Percentiles rank a stretch among this genome's conserved stretches.
Conservation (phyloP, 768 basidiomycete species). For the Coprinopsis marcescibilis region DNA sequence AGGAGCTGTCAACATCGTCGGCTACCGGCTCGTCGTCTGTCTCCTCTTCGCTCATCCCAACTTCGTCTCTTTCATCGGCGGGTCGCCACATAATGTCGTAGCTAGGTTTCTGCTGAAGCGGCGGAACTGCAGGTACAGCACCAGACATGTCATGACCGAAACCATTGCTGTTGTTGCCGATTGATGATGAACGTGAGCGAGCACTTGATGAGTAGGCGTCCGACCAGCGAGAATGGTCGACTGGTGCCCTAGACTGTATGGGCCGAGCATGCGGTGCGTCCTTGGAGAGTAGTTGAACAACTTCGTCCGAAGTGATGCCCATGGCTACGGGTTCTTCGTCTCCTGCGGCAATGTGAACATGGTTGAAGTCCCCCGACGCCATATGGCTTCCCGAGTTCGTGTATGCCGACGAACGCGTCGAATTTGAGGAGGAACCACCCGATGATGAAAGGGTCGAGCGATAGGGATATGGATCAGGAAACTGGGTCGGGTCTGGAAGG, state of each 20-base stretch:
- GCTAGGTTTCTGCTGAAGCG: slow-evolving; percentile 59
- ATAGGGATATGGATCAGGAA: slow-evolving; percentile 69
- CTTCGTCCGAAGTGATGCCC: slow-evolving; percentile 62
- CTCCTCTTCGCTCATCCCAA: slow-evolving; percentile 49
- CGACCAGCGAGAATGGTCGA: slow-evolving; percentile 72
- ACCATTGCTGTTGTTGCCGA: slow-evolving; percentile 37
- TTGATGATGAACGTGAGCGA: slow-evolving; percentile 68
- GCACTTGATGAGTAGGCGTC: slow-evolving; percentile 57
- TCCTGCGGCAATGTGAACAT: slow-evolving; percentile 60
- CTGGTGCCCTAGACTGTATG: slow-evolving; percentile 42
- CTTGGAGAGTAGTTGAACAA: slow-evolving; percentile 54
- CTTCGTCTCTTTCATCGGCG: slow-evolving; percentile 68
- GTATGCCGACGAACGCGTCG: slow-evolving; percentile 71
- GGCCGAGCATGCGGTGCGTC: slow-evolving; percentile 44
- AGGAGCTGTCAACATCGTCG: slow-evolving; percentile 21
- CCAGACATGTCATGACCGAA: slow-evolving; percentile 36
- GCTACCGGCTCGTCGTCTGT: slow-evolving; percentile 41
- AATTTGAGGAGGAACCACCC: slow-evolving; percentile 67
- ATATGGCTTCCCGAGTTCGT: slow-evolving; percentile 64
- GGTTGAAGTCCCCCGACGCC: slow-evolving; percentile 54
- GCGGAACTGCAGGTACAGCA: slow-evolving; percentile 24
- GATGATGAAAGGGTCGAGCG: slow-evolving; percentile 61
- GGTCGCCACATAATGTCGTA: slow-evolving; percentile 73
- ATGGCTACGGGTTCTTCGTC: slow-evolving; percentile 54
- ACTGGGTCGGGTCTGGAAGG: slow-evolving; percentile 60